These are phyloP conservation scores for Diaporthe velutina DNA, from an alignment of 2,329 filamentous ascomycete species.

Conservation along the genomic window DNA sequence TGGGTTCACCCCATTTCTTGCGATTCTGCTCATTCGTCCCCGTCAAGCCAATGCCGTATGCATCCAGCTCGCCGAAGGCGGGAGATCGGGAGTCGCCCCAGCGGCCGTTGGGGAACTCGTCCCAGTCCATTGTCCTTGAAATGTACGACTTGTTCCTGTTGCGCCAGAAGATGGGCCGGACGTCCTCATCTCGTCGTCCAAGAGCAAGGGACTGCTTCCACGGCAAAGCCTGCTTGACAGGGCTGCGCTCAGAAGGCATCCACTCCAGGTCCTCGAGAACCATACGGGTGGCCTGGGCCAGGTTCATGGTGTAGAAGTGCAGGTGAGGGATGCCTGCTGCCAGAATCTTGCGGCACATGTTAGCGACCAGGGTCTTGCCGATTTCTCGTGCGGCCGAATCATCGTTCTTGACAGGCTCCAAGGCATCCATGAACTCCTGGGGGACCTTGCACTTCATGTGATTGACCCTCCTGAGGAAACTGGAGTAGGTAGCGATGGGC, in stretches of 20 bases:
- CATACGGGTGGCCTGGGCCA: constrained; percentile 94
- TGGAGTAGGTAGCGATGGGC: constrained; percentile 95
- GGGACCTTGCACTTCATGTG: constrained; percentile 93
- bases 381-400: constrained; percentile 92
- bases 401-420: constrained; percentile 97
- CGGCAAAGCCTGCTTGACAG: constrained; percentile 89
- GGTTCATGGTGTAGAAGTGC: constrained; percentile 99
- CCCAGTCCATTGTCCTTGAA: constrained; percentile 96
- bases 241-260: constrained; percentile 81
- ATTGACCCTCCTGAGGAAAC: constrained; percentile 89
- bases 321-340: constrained; percentile 86
- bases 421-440: constrained; percentile 80
- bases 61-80: constrained; percentile 94
- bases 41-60: constrained; percentile 93
- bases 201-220: constrained; percentile 96
- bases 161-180: constrained; percentile 98
- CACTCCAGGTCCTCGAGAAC: constrained; percentile 90
- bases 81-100: constrained; percentile 98
- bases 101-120: constrained; percentile 98
- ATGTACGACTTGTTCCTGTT: constrained; percentile 97
- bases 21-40: constrained; percentile 97
- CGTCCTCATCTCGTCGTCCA: constrained; percentile 91
- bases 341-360: constrained; percentile 90
- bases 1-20: constrained; percentile 92
- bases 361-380: constrained; percentile 86